Evolutionary conservation across 2,329 filamentous ascomycete genomes (phyloP).

Genomic region (Davidsoniella australis): DNA sequence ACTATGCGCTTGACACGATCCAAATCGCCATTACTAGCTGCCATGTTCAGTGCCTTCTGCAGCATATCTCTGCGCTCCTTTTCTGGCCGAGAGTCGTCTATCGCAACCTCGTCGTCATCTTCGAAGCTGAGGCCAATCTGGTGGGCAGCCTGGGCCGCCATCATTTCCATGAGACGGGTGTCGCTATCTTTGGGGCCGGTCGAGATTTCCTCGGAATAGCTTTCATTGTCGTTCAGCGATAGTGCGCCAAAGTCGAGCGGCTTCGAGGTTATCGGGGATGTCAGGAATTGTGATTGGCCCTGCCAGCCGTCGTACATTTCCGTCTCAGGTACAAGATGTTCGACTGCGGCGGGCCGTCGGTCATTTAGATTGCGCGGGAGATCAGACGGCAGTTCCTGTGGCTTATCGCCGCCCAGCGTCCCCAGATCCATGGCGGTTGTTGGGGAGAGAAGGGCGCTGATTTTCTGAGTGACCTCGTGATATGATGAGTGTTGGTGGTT

Average conservation of each 20-base stretch:
- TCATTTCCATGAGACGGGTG: slow-evolving; percentile 81
- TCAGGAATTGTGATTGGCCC: slow-evolving; percentile 92
- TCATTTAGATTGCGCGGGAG: slow-evolving; percentile 86
- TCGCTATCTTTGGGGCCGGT: slow-evolving; percentile 58
- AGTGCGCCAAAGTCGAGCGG: slow-evolving; percentile 70
- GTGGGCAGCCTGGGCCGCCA: slow-evolving; percentile 82
- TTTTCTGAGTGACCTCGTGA: too few species aligned
- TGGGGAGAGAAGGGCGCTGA: slow-evolving; percentile 1
- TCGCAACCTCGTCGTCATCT: slow-evolving; percentile 64
- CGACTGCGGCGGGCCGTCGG: slow-evolving; percentile 49
- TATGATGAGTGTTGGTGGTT: too few species aligned
- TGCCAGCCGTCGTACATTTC: slow-evolving; percentile 99
- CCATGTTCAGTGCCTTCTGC: slow-evolving; percentile 83
- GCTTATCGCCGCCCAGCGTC: slow-evolving; percentile 29
- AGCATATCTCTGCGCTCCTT: slow-evolving; percentile 64
- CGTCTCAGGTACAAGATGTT: slow-evolving; percentile 55
- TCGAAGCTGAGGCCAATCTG: slow-evolving; percentile 54
- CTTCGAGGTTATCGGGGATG: slow-evolving; percentile 67
- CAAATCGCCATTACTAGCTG: slow-evolving; percentile 87
- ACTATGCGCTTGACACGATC: slow-evolving; percentile 64
- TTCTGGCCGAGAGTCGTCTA: slow-evolving; percentile 54
- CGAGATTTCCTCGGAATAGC: slow-evolving; percentile 41
- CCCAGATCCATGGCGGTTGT: slow-evolving; percentile 40
- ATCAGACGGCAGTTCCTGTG: slow-evolving; percentile 54
- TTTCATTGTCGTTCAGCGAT: slow-evolving; percentile 52